Evolutionary conservation across 345 rosid genomes (phyloP).

Genomic region (Trapa bicornis): DNA sequence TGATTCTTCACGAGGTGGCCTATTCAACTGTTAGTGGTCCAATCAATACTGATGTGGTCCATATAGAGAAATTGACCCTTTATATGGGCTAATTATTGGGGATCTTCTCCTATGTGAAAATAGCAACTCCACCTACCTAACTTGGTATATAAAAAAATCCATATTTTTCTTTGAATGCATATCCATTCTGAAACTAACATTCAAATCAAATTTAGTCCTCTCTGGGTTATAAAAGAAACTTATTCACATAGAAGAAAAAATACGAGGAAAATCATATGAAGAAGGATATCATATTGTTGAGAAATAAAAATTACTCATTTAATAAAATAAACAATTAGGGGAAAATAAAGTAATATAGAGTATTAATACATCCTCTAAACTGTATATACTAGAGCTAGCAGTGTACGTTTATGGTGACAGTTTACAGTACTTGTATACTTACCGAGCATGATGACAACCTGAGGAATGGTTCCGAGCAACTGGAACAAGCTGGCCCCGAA

Average conservation of each 20-base stretch:
- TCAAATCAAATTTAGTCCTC: too few relatives aligned
- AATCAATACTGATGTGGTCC: background rate
- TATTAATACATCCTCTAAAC: too few relatives aligned
- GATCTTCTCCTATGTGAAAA: background rate
- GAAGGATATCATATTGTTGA: too few relatives aligned
- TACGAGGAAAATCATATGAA: too few relatives aligned
- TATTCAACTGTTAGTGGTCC: background rate
- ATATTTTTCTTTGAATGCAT: background rate
- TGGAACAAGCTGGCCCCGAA: conserved; percentile 40
- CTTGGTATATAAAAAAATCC: background rate
- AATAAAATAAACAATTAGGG: too few relatives aligned
- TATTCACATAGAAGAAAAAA: too few relatives aligned
- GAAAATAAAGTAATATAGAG: too few relatives aligned
- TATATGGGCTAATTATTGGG: background rate
- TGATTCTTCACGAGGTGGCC: background rate
- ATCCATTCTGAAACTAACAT: too few relatives aligned
- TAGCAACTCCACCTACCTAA: background rate
- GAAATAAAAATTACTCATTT: too few relatives aligned
- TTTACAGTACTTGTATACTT: background rate
- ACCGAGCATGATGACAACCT: conserved; percentile 26
- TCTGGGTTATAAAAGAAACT: too few relatives aligned
- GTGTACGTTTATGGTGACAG: background rate
- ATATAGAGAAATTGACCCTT: background rate
- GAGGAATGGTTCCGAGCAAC: conserved; percentile 29
- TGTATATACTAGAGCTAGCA: too few relatives aligned